Conservation (phyloP, 108 stramenopile species). For the Pseudonitzschia delicatissima region DNA sequence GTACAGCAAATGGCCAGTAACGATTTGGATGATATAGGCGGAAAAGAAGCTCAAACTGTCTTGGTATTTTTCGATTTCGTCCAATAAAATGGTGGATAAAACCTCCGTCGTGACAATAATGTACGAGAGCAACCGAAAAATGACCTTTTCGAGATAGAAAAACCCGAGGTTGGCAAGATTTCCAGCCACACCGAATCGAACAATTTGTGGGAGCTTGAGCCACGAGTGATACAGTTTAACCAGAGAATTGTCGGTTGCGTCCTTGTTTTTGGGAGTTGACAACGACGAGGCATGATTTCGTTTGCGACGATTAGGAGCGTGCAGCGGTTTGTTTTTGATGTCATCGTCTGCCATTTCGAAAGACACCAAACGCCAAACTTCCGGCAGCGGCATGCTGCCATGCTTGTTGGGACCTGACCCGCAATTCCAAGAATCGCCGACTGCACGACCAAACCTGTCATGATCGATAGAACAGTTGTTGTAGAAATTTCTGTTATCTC, state of each 20-base stretch:
- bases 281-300: background rate
- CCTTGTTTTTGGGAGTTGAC: background rate
- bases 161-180: conserved; percentile 37
- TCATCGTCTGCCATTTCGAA: background rate
- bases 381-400: background rate
- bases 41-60: conserved; percentile 29
- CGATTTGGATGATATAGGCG: conserved; percentile 32
- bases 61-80: conserved; percentile 19
- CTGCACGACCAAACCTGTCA: background rate
- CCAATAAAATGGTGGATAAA: background rate
- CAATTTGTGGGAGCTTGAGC: conserved; percentile 18
- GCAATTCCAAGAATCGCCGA: too few relatives aligned
- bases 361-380: background rate
- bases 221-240: conserved; percentile 16
- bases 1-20: conserved; percentile 34
- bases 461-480: background rate
- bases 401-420: too few relatives aligned
- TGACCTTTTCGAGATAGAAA: conserved; percentile 24
- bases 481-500: background rate
- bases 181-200: conserved; percentile 46
- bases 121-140: conserved; percentile 3
- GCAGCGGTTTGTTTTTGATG: background rate
- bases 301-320: background rate
- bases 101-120: background rate
- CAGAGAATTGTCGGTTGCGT: background rate